Conservation (phyloP, 352 stramenopile species). For the Pythium dissotocum region DNA sequence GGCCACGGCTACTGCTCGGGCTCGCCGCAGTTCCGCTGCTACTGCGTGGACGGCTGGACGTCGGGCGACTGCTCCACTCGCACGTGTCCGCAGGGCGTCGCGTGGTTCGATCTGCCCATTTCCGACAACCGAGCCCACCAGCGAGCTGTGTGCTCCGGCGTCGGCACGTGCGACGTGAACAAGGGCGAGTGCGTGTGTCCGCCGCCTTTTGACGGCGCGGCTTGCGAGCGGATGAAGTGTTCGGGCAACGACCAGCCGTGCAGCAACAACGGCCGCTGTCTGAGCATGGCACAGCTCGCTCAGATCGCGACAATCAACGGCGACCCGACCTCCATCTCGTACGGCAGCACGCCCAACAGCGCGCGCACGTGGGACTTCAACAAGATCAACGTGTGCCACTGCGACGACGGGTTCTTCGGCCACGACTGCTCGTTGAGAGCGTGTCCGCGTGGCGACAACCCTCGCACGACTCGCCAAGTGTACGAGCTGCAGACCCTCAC, state of each 20-base stretch:
- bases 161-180: slow-evolving; percentile 61
- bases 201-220: slow-evolving; percentile 58
- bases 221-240: slow-evolving; percentile 73
- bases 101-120: slow-evolving; percentile 73
- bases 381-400: slow-evolving; percentile 89
- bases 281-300: slow-evolving; percentile 67
- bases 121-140: slow-evolving; percentile 56
- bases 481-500: slow-evolving; percentile 65
- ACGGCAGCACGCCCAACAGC: slow-evolving; percentile 67
- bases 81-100: slow-evolving; percentile 54
- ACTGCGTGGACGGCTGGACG: slow-evolving; percentile 56
- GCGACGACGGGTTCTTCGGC: slow-evolving; percentile 79
- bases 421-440: slow-evolving; percentile 79
- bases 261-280: slow-evolving; percentile 64
- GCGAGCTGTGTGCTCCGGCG: slow-evolving; percentile 55
- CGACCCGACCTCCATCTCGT: slow-evolving; percentile 56
- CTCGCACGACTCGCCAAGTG: slow-evolving; percentile 56
- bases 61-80: slow-evolving; percentile 73
- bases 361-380: slow-evolving; percentile 83
- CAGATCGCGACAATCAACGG: slow-evolving; percentile 48
- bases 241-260: slow-evolving; percentile 53
- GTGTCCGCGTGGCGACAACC: slow-evolving; percentile 69
- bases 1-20: slow-evolving; percentile 76
- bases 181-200: slow-evolving; percentile 72
- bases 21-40: slow-evolving; percentile 68